Evolutionary conservation across 768 basidiomycete genomes (phyloP).

Genomic region (Lepiota subincarnata): DNA sequence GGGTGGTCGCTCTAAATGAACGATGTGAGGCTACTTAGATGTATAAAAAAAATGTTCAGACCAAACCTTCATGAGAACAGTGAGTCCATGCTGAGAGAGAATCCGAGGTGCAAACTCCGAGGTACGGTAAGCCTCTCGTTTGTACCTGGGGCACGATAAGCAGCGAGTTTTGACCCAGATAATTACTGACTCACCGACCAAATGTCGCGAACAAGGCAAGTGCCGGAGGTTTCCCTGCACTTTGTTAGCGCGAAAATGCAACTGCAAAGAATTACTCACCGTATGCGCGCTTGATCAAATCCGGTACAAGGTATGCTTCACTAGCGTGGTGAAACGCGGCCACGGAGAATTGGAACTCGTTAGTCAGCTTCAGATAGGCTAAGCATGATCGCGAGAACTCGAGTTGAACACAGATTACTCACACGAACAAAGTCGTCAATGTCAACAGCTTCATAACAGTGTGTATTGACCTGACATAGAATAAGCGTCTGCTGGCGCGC

Average conservation of each 20-base stretch:
- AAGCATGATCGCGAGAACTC: not conserved
- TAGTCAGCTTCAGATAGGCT: constrained; percentile 51
- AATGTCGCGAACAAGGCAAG: constrained; percentile 71
- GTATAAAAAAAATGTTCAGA: not conserved
- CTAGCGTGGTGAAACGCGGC: constrained; percentile 77
- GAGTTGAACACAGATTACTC: constrained; percentile 20
- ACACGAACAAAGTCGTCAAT: constrained; percentile 69
- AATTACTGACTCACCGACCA: constrained; percentile 24
- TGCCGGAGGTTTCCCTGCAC: constrained; percentile 60
- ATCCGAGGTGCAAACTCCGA: constrained; percentile 80
- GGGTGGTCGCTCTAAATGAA: constrained; percentile 60
- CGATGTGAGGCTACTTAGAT: not conserved
- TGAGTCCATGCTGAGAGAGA: constrained; percentile 61
- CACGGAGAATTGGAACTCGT: constrained; percentile 81
- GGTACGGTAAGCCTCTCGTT: constrained; percentile 77
- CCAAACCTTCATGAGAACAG: constrained; percentile 70
- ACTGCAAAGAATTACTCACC: constrained; percentile 30
- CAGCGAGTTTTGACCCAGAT: not conserved
- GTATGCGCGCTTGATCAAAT: constrained; percentile 65
- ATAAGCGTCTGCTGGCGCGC: not conserved
- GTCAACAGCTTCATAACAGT: constrained; percentile 63
- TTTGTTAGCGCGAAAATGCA: not conserved
- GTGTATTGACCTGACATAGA: constrained; percentile 41
- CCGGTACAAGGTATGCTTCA: constrained; percentile 81
- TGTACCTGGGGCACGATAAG: constrained; percentile 41